These are phyloP conservation scores for Aeminium ludgeri DNA, from an alignment of 495 filamentous ascomycete species.

Conservation along the genomic window DNA sequence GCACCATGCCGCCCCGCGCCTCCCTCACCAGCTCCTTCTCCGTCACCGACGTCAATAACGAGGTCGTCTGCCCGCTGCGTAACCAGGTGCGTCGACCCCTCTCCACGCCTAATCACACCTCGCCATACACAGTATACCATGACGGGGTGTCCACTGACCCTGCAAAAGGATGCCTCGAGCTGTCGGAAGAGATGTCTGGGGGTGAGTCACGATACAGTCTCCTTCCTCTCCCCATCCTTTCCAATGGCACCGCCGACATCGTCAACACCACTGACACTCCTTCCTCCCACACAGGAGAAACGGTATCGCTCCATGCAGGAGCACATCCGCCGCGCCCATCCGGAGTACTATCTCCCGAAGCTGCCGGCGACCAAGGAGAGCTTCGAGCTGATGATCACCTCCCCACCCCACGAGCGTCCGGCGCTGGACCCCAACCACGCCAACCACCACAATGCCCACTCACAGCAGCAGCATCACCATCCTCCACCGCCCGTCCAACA, in stretches of 20 bases:
- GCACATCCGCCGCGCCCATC: constrained; percentile 94
- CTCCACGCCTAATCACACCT: no score
- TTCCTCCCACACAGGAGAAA: constrained; percentile 51
- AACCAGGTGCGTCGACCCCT: constrained; percentile 40
- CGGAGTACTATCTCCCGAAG: constrained; percentile 95
- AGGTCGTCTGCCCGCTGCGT: constrained; percentile 88
- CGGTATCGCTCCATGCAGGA: constrained; percentile 98
- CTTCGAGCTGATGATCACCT: constrained; percentile 89
- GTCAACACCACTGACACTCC: constrained; percentile 15
- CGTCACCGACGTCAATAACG: constrained; percentile 78
- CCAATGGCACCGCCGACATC: no score
- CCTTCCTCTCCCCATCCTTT: constrained; percentile 1
- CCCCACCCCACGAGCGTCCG: constrained; percentile 62
- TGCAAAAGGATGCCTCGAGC: constrained; percentile 58
- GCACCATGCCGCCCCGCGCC: constrained; percentile 82
- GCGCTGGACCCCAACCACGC: constrained; percentile 23
- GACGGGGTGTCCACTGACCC: no score
- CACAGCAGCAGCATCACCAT: constrained; percentile 16
- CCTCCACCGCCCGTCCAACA: constrained; percentile 5
- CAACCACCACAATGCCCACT: constrained; percentile 20
- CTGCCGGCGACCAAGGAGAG: constrained; percentile 97
- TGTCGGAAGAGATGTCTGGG: constrained; percentile 96
- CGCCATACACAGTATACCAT: no score
- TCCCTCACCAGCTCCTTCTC: constrained; percentile 82
- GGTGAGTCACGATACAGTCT: constrained; percentile 64